Evolutionary conservation across 306 rosid species (phyloP).

Genomic region (Sicyos baderoa): DNA sequence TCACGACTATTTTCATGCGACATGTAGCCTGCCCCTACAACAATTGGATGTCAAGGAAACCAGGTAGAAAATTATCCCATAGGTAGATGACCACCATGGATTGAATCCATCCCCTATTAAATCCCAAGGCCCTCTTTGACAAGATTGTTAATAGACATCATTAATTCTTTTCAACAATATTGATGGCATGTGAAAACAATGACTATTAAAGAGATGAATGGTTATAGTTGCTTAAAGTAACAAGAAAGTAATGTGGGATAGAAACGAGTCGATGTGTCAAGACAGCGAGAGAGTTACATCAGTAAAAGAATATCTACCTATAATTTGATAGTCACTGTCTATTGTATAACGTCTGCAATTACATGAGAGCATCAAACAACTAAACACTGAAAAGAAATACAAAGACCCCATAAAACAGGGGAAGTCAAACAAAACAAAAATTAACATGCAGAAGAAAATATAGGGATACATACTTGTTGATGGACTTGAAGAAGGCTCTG

Average conservation of each 20-base stretch:
- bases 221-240: not conserved
- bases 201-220: not conserved
- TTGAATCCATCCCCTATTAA: no score
- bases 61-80: no score
- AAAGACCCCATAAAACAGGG: not conserved
- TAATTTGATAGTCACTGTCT: not conserved
- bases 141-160: not conserved
- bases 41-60: no score
- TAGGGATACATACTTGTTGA: conserved; percentile 51
- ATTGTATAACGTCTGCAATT: not conserved
- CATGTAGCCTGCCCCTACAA: no score
- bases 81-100: no score
- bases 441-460: conserved; percentile 12
- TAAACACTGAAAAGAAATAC: not conserved
- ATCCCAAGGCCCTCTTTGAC: no score
- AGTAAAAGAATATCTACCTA: not conserved
- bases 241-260: not conserved
- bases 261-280: not conserved
- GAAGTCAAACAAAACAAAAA: conserved; percentile 1
- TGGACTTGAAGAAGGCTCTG: conserved; percentile 52
- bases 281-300: not conserved
- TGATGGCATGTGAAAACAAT: conserved; percentile 1
- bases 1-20: no score
- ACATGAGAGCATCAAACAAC: conserved; percentile 1
- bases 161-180: not conserved